A percentile compares a stretch with the other conserved stretches of the same genome.
Conservation (phyloP, 2,329 filamentous ascomycete genomes). For the Phaeosphaeria sp. region DNA sequence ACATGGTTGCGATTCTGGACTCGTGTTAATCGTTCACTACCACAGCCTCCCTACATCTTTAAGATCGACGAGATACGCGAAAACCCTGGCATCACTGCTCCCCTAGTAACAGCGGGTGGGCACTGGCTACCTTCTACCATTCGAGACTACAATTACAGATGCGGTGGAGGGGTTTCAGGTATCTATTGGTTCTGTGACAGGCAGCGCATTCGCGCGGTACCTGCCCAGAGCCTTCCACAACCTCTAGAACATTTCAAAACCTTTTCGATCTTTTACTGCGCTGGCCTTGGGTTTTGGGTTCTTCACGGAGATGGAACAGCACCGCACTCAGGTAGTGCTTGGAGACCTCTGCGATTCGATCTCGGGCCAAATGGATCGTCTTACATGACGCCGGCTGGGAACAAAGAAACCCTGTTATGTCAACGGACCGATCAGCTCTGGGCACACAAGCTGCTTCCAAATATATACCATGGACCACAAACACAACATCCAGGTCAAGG, state of each 20-base stretch:
- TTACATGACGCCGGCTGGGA: constrained; percentile 25
- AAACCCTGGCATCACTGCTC: neutral
- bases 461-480: constrained; percentile 25
- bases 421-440: constrained; percentile 22
- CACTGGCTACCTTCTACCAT: constrained; percentile 24
- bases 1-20: neutral
- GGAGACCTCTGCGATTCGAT: constrained; percentile 28
- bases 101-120: constrained; percentile 1
- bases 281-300: constrained; percentile 22
- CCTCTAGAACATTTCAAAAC: constrained; percentile 11
- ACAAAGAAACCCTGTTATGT: constrained; percentile 8
- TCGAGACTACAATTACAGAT: neutral
- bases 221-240: neutral
- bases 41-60: constrained; percentile 31
- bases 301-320: constrained; percentile 10
- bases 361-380: constrained; percentile 20
- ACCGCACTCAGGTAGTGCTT: constrained; percentile 5
- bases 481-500: constrained; percentile 12
- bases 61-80: constrained; percentile 35
- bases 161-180: neutral
- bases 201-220: neutral
- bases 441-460: constrained; percentile 26
- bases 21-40: neutral
- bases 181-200: neutral
- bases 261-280: constrained; percentile 23